These are phyloP conservation scores for Russula lepida DNA, from an alignment of 768 basidiomycete species.

Conservation along the genomic window DNA sequence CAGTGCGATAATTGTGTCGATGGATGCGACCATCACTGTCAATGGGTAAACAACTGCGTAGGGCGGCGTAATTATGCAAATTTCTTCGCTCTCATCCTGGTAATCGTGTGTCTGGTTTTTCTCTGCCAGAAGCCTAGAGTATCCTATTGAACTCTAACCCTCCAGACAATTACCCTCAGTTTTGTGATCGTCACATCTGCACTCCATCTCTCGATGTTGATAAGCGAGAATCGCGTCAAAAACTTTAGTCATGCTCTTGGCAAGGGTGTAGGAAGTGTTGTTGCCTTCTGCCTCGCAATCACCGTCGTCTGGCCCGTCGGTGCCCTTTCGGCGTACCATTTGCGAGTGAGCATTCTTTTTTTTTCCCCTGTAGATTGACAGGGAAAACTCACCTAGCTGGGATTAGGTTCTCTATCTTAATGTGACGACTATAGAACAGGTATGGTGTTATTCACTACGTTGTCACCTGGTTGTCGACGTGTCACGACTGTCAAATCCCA, in stretches of 20 bases:
- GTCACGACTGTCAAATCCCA: slow-evolving; percentile 3
- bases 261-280: slow-evolving; percentile 65
- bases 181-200: slow-evolving; percentile 79
- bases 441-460: slow-evolving; percentile 26
- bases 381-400: slow-evolving; percentile 7
- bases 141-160: slow-evolving; percentile 9
- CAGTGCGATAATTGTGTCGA: slow-evolving; percentile 98
- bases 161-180: slow-evolving; percentile 61
- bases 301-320: slow-evolving; percentile 75
- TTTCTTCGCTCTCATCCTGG: slow-evolving; percentile 81
- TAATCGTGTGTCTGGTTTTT: slow-evolving; percentile 46
- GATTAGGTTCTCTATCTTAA: slow-evolving; percentile 71
- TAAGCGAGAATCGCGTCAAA: slow-evolving; percentile 37
- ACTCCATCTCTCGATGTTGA: slow-evolving; percentile 66
- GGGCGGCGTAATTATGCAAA: slow-evolving; percentile 91
- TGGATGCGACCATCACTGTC: slow-evolving; percentile 86
- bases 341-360: slow-evolving; percentile 51
- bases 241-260: slow-evolving; percentile 40
- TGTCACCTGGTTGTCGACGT: slow-evolving; percentile 14
- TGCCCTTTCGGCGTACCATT: slow-evolving; percentile 75
- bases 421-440: slow-evolving; percentile 94
- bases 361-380: not conserved
- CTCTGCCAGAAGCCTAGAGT: slow-evolving; percentile 5
- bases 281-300: slow-evolving; percentile 67
- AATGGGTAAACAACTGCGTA: slow-evolving; percentile 93